phyloP scores from a whole-genome alignment of 1,284 basidiomycete genomes.

The Porogramme epimiltina region DNA sequence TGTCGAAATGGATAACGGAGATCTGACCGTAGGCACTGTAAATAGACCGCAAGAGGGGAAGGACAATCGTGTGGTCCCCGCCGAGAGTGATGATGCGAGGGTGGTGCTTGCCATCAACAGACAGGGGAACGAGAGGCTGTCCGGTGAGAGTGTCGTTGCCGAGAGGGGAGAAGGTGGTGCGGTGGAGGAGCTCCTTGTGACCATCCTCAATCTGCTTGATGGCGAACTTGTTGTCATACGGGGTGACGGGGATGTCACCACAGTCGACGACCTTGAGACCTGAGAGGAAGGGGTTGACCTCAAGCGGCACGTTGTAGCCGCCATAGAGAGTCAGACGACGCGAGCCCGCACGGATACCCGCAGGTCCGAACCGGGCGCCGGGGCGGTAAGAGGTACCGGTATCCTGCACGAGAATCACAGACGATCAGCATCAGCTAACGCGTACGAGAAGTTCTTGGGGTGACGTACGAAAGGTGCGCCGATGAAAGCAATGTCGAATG shows the following conservation, averaged over 20 bases:
- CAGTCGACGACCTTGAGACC: constrained; percentile 73
- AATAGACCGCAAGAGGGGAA: constrained; percentile 66
- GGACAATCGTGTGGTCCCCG: constrained; percentile 77
- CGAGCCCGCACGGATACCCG: constrained; percentile 75
- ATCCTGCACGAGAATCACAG: constrained; percentile 43
- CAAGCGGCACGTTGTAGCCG: constrained; percentile 74
- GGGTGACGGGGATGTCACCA: constrained; percentile 61
- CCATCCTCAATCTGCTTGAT: constrained; percentile 75
- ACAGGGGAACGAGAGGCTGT: constrained; percentile 51
- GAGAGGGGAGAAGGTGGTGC: constrained; percentile 58
- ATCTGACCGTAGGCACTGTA: constrained; percentile 70
- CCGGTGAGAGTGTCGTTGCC: constrained; percentile 63
- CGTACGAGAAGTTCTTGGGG: constrained; percentile 10
- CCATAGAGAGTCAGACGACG: constrained; percentile 73
- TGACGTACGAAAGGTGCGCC: constrained; percentile 74
- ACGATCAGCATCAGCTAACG: constrained; percentile 3
- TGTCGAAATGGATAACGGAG: constrained; percentile 81
- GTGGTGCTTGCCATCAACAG: constrained; percentile 64
- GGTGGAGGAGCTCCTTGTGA: constrained; percentile 63
- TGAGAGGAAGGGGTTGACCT: constrained; percentile 65
- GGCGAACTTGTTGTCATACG: constrained; percentile 70
- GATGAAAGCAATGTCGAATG: constrained; percentile 78
- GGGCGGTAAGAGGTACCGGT: constrained; percentile 77
- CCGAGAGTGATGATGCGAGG: constrained; percentile 75
- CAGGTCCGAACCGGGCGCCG: constrained; percentile 78